Base-by-base conservation (phyloP, 169 alveolate genomes). In the Plasmodium adleri region DNA sequence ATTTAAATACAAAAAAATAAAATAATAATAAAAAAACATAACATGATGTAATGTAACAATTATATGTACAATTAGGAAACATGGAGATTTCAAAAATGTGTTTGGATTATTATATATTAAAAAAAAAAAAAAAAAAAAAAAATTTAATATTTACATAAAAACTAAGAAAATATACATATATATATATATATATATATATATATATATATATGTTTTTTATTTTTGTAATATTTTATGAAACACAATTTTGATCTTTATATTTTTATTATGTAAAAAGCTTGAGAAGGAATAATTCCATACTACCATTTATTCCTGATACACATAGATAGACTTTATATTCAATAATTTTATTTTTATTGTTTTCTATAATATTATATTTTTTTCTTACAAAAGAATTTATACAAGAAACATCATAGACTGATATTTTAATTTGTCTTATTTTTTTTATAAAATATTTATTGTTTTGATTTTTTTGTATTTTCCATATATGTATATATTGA, bases 341-440 rank as follows among this genome's bases (percentile, higher is more conserved):
- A 56, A 10, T 56, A 56, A 5, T 56, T 3, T 22, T 56, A 12
- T 13, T 22, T 56, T 56, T 3, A 2, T 56, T 56, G 3, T 56
- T 17, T 5, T 75, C 15, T 2, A 28, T 26, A 2, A 32, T 54
- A 32, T 39, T 17, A 47, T 83, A 58, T 22, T 83, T 83, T 72
- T 50, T 83, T 54, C 49, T 39, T 10, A 56, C 49, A 20, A 68
- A 83, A 26, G 58, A 6, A 43, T 56, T 83, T 70, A 70, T 17
- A 56, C 91, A 83, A 1, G 86, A 83, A 58, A 83, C 91, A 22
- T 83, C 91, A 70, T 83, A 83, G 12, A 71, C 85, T 13, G 91
- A 76, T 50, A 70, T 83, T 83, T 83, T 83, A 2, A 83, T 32
- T 43, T 58, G 54, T 24, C 60, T 59, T 12, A 12, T 28, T 28